Evolutionary conservation across 2,329 filamentous ascomycete genomes (phyloP), one percentile per base, ranked within the genome.

Genomic region (Pseudogymnoascus sp.): DNA sequence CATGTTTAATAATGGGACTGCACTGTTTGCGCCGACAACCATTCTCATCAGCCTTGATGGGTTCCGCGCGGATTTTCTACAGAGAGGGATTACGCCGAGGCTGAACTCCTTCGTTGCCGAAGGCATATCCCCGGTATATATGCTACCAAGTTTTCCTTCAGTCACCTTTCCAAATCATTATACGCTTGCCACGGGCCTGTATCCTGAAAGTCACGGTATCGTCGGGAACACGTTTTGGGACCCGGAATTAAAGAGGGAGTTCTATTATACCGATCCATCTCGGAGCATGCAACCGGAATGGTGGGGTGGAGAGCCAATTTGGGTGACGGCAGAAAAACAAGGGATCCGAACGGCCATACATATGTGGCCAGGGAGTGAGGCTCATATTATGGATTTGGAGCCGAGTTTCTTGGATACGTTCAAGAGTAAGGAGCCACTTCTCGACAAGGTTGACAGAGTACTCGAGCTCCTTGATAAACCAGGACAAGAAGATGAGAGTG

Each of bases 291-390:
- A 93, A 67, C 80, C 90, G 0, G 91, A 93, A 73, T 99, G 94
- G 93, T 99, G 94, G 93, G 38, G 35, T 31, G 94, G 92, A 2
- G 92, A 97, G 73, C 94, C 94, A 0, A 80, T 99, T 31, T 99
- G 94, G 94, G 88, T 89, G 25, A 95, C 93, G 1, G 93, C 93
- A 4, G 94, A 97, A 77, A 84, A 84, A 63, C 88, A 91, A 68
- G 89, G 89, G 5, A 80, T 95, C 33, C 84, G 84, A 63, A 86
- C 87, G 31, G 94, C 91, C 0, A 86, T 99, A 25, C 94, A 99
- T 74, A 99, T 99, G 94, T 99, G 94, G 94, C 94, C 94, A 1
- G 94, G 94, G 1, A 95, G 90, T 47, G 94, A 99, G 76, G 92
- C 92, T 5, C 87, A 91, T 73, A 89, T 96, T 65, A 80, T 85